Evolutionary conservation across 2,329 filamentous ascomycete species (phyloP), one percentile per base, ranked within the genome.

Genomic region (Berkeleyomyces basicola): DNA sequence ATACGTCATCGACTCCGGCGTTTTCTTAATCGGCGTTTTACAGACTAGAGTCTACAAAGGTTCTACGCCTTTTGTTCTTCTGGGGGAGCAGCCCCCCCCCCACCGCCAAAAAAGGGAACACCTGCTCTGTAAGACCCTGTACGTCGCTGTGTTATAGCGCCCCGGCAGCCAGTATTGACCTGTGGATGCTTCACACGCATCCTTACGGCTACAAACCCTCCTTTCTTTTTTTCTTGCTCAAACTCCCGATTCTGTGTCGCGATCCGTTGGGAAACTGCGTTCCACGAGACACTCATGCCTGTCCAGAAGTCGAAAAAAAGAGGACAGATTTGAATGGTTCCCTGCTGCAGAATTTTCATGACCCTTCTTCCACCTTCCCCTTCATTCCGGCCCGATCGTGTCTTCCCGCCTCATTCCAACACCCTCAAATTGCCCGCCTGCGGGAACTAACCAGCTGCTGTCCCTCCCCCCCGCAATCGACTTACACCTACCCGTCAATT

Each of bases 181-280:
- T 55, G 49, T 55, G 36, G 10, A 9, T 53, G 47, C 33, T 23
- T 51, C 6, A 31, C 23, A 36, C 14, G 11, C 31, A 23, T 31
- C 16, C n/a, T 31, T 14, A 31, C 49, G 14, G 31, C 33, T 7
- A 14, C 33, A 55, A 37, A 55, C 33, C 11, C 36, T 55, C 49
- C 49, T 37, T 37, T 37, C 23, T 55, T 53, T 55, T 37, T 55
- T 55, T 37, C 49, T 37, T 55, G 31, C 49, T 55, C 49, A 55
- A 55, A 55, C 49, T 55, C 33, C 33, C 49, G 49, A 37, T 55
- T 14, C 49, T 55, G 7, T 36, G 49, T 55, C 49, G 49, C 49
- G 49, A 55, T 55, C 49, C 49, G 49, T 55, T 55, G 49, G 49
- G 49, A 55, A 55, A 55, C 49, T 55, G 49, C 49, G 49, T 55